Percentiles rank a stretch among this genome's conserved stretches.
phyloP scores from a whole-genome alignment of 2,329 filamentous ascomycete genomes.

The Aplosporella prunicola region DNA sequence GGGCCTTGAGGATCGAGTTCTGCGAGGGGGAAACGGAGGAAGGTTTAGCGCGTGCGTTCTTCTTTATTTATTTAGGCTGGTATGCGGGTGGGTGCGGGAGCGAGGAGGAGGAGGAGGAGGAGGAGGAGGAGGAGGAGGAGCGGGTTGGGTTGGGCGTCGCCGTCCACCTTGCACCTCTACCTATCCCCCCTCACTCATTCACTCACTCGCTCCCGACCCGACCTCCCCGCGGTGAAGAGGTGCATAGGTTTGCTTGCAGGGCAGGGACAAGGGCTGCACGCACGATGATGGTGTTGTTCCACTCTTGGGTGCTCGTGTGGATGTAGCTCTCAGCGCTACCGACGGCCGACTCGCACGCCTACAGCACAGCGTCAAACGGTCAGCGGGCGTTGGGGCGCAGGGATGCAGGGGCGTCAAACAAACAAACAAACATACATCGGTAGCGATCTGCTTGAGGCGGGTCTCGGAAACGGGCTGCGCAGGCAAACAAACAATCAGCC shows the following conservation, averaged over 20 bases:
- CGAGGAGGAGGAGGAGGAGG: constrained; percentile 4
- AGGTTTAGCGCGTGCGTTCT: constrained; percentile 1
- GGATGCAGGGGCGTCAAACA: constrained; percentile 1
- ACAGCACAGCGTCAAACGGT: constrained; percentile 11
- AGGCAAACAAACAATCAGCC: too few species aligned
- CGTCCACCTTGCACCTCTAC: too few species aligned
- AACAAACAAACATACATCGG: constrained; percentile 67
- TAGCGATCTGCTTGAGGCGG: constrained; percentile 75
- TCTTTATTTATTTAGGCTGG: constrained; percentile 12
- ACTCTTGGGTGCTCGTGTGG: constrained; percentile 71
- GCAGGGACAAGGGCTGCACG: constrained; percentile 29
- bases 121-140: too few species aligned
- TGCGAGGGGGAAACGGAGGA: constrained; percentile 27
- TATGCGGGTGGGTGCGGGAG: constrained; percentile 1
- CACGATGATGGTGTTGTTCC: constrained; percentile 93
- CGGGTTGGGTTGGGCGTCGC: neutral
- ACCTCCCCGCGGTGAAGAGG: too few species aligned
- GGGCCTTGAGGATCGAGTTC: constrained; percentile 67
- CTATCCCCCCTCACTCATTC: too few species aligned
- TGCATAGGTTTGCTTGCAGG: constrained; percentile 1
- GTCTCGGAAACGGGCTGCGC: constrained; percentile 59
- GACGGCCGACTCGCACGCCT: constrained; percentile 79
- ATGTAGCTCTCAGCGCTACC: constrained; percentile 71
- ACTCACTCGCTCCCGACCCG: too few species aligned
- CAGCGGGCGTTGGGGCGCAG: neutral